Evolutionary conservation across 2,329 filamentous ascomycete genomes (phyloP), one percentile per base, ranked within the genome.

Genomic region (Metarhizium brunneum): DNA sequence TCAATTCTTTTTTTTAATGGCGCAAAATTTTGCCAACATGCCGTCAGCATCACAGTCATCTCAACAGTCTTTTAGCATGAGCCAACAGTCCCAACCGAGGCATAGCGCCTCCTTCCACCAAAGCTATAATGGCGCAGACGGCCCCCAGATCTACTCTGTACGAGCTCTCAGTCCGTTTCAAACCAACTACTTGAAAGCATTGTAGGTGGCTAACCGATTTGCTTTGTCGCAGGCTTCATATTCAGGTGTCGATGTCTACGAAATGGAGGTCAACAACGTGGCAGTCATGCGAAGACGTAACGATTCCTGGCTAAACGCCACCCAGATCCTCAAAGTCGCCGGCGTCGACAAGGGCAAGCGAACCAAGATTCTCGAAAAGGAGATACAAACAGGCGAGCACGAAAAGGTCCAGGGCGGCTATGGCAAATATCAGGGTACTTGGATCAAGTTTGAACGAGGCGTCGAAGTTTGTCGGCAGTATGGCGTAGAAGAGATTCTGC

Each of bases 321-420:
- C 94, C 0, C 94, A 99, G 71, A 97, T 99, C 62, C 82, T 99
- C 61, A 99, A 99, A 68, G 92, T 97, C 40, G 94, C 94, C 40
- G 92, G 92, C 52, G 91, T 99, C 58, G 92, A 96, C 68, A 99
- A 99, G 74, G 94, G 92, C 58, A 95, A 96, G 73, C 87, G 94
- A 63, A 97, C 94, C 57, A 97, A 97, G 72, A 95, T 97, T 7
- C 79, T 99, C 53, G 94, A 99, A 70, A 97, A 97, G 73, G 94
- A 99, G 71, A 96, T 99, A 57, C 84, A 95, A 60, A 94, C 88
- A 0, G 94, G 94, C 65, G 90, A 96, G 67, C 92, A 99, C 71
- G 94, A 99, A 71, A 99, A 99, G 72, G 92, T 99, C 2, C 94
- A 99, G 69, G 94, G 94, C 38, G 94, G 94, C 5, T 99, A 99